Evolutionary conservation across 2,329 filamentous ascomycete genomes (phyloP).

Genomic region (Alternaria triticina): DNA sequence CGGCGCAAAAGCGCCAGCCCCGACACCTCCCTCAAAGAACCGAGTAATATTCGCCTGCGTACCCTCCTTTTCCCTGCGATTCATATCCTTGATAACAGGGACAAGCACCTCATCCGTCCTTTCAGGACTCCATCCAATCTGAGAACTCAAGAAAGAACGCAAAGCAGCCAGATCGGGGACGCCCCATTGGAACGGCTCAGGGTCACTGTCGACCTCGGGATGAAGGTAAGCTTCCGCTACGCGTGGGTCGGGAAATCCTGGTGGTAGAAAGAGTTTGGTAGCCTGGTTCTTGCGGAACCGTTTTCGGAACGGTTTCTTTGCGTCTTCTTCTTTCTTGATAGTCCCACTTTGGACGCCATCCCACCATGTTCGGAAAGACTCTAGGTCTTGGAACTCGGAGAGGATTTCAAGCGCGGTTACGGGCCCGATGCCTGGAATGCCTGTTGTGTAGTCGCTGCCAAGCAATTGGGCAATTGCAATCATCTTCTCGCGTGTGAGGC

Average conservation of each 20-base stretch:
- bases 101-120: slow-evolving; percentile 94
- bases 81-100: slow-evolving; percentile 95
- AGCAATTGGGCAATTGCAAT: slow-evolving; percentile 90
- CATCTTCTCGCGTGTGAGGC: slow-evolving; percentile 82
- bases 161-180: slow-evolving; percentile 90
- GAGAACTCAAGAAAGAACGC: slow-evolving; percentile 83
- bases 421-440: slow-evolving; percentile 86
- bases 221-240: slow-evolving; percentile 84
- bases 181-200: slow-evolving; percentile 90
- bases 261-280: slow-evolving; percentile 84
- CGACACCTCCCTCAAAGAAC: slow-evolving; percentile 80
- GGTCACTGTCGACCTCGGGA: slow-evolving; percentile 82
- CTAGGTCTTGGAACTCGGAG: slow-evolving; percentile 80
- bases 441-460: slow-evolving; percentile 94
- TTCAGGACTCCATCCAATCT: slow-evolving; percentile 91
- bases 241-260: slow-evolving; percentile 76
- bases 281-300: slow-evolving; percentile 84
- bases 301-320: slow-evolving; percentile 71
- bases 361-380: slow-evolving; percentile 90
- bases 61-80: slow-evolving; percentile 82
- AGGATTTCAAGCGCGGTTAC: slow-evolving; percentile 95
- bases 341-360: slow-evolving; percentile 71
- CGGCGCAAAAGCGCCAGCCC: slow-evolving; percentile 74
- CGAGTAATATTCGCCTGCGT: slow-evolving; percentile 97
- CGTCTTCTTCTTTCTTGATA: slow-evolving; percentile 65